These are phyloP conservation scores for Suhomyces sp. DNA, from an alignment of 805 yeast species.

Conservation along the genomic window DNA sequence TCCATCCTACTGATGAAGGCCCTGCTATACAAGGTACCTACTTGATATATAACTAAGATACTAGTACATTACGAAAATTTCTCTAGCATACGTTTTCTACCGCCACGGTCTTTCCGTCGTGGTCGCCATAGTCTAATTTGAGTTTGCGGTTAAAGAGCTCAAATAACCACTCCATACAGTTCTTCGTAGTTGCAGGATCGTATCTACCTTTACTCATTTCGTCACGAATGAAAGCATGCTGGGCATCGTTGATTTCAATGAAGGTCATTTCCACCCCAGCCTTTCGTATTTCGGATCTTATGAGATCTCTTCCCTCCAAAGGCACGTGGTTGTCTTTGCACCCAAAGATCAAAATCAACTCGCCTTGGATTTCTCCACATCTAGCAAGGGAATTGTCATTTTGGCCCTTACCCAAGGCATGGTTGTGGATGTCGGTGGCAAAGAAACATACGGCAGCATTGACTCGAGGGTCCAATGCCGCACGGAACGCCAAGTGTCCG, in stretches of 20 bases:
- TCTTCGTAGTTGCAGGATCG: constrained; percentile 71
- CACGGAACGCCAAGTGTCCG: constrained; percentile 75
- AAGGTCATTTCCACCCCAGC: constrained; percentile 64
- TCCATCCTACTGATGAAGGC: neutral
- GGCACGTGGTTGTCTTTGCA: constrained; percentile 80
- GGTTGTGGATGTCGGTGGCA: constrained; percentile 76
- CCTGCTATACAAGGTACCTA: neutral
- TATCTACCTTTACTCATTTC: constrained; percentile 77
- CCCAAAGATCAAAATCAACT: constrained; percentile 68
- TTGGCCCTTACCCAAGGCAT: constrained; percentile 59
- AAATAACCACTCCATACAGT: constrained; percentile 63
- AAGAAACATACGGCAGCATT: constrained; percentile 71
- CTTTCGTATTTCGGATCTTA: constrained; percentile 57
- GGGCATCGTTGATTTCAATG: constrained; percentile 74
- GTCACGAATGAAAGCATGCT: constrained; percentile 81
- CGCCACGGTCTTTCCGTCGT: constrained; percentile 47
- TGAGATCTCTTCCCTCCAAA: constrained; percentile 69
- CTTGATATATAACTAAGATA: neutral
- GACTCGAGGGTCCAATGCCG: constrained; percentile 62
- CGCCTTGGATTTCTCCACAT: constrained; percentile 54
- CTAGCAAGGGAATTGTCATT: constrained; percentile 66
- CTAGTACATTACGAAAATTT: neutral
- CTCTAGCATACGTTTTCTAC: constrained; percentile 63
- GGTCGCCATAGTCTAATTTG: constrained; percentile 64
- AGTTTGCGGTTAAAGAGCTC: constrained; percentile 71